Conservation (phyloP, 805 yeast species). For the Kluyveromyces wickerhamii region DNA sequence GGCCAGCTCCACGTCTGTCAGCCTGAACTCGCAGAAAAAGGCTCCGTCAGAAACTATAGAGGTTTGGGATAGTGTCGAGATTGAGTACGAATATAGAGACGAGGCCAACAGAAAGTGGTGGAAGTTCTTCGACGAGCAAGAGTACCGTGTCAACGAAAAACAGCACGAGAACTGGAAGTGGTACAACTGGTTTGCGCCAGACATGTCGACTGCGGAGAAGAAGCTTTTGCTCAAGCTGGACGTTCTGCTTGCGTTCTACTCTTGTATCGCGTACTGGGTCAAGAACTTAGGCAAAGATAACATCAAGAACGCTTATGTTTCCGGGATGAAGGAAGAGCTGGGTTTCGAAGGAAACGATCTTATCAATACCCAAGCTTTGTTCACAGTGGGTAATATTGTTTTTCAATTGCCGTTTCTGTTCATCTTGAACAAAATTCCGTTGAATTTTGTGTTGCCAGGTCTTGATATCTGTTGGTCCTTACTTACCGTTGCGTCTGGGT, state of each 20-base stretch:
- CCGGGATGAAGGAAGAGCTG: constrained; percentile 52
- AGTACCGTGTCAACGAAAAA: constrained; percentile 39
- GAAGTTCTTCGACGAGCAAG: constrained; percentile 54
- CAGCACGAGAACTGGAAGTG: constrained; percentile 32
- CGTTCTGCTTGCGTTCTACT: constrained; percentile 41
- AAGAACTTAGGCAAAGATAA: constrained; percentile 55
- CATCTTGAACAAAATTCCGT: constrained; percentile 44
- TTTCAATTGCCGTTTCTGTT: constrained; percentile 59
- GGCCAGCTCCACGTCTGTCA: not conserved
- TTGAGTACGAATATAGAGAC: constrained; percentile 38
- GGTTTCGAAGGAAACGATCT: constrained; percentile 55
- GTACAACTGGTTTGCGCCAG: constrained; percentile 49
- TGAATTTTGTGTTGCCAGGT: constrained; percentile 39
- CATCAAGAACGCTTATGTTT: constrained; percentile 56
- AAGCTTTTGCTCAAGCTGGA: constrained; percentile 43
- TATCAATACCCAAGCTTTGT: constrained; percentile 50
- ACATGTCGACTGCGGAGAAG: constrained; percentile 38
- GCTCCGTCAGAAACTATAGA: constrained; percentile 1
- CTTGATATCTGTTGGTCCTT: constrained; percentile 56
- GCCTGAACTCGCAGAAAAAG: not conserved
- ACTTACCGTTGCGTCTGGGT: constrained; percentile 45
- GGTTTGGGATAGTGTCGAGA: not conserved
- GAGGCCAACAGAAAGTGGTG: constrained; percentile 48
- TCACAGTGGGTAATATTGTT: constrained; percentile 49
- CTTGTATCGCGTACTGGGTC: constrained; percentile 59